Percentiles rank a stretch among this genome's conserved stretches.
Evolutionary conservation across 2,329 filamentous ascomycete genomes (phyloP).

Genomic region (Pseudogymnoascus sp.): DNA sequence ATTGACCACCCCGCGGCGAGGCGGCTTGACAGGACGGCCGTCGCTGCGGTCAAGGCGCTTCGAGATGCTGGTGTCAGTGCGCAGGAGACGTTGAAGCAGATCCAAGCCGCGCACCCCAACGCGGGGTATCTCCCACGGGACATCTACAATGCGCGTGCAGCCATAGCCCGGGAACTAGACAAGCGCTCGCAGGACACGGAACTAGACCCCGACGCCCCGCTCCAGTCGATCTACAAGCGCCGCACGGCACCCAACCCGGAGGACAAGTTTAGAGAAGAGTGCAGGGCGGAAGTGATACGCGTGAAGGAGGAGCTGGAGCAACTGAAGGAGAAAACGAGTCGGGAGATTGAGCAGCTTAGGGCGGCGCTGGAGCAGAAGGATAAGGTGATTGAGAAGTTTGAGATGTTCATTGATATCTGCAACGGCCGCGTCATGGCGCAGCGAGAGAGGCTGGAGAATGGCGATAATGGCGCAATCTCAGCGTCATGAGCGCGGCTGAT

Average conservation of each 20-base stretch:
- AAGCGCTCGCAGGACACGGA: conserved; percentile 46
- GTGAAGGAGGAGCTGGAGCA: conserved; percentile 47
- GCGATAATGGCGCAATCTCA: not conserved
- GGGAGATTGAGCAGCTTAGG: conserved; percentile 50
- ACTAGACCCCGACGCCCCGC: conserved; percentile 44
- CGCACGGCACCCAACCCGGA: conserved; percentile 35
- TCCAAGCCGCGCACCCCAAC: conserved; percentile 54
- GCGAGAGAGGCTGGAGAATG: conserved; percentile 41
- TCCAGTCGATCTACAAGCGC: conserved; percentile 58
- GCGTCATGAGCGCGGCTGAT: not conserved
- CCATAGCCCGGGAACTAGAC: conserved; percentile 55
- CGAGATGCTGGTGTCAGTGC: conserved; percentile 58
- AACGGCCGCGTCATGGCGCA: conserved; percentile 58
- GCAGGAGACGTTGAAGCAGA: conserved; percentile 55
- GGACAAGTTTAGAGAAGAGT: conserved; percentile 53
- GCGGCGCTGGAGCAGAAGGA: conserved; percentile 54
- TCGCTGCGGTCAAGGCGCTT: conserved; percentile 55
- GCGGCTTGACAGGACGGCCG: conserved; percentile 59
- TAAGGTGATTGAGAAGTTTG: conserved; percentile 52
- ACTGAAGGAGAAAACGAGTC: conserved; percentile 45
- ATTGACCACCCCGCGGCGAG: conserved; percentile 57
- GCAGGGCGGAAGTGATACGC: conserved; percentile 51
- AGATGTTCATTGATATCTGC: conserved; percentile 63
- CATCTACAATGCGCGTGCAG: conserved; percentile 59
- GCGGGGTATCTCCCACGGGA: conserved; percentile 55